A percentile compares a stretch with the other conserved stretches of the same genome.
These are phyloP conservation scores for Plantago elongata DNA, from an alignment of 257 asterid species.

Conservation along the genomic window DNA sequence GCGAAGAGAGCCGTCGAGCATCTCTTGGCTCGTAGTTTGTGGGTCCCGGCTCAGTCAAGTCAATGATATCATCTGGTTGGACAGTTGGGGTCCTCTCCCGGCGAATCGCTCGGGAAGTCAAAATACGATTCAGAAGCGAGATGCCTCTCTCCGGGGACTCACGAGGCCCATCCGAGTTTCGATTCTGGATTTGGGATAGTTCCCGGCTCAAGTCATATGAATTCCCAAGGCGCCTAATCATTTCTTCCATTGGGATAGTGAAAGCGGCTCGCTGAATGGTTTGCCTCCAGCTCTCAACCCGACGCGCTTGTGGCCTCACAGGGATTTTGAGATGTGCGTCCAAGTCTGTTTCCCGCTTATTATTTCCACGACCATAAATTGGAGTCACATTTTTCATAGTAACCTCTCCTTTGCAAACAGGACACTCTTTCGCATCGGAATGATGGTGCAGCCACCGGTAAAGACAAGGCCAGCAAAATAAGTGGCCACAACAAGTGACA, in stretches of 20 bases:
- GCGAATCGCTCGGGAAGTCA: constrained; percentile 73
- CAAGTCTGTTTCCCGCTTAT: constrained; percentile 32
- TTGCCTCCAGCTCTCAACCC: constrained; percentile 85
- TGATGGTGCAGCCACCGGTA: constrained; percentile 85
- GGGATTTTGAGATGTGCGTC: constrained; percentile 58
- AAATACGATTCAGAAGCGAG: constrained; percentile 57
- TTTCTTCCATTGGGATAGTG: constrained; percentile 78
- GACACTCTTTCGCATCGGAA: constrained; percentile 89
- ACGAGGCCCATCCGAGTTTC: constrained; percentile 26
- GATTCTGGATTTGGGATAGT: constrained; percentile 41
- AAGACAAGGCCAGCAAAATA: constrained; percentile 96
- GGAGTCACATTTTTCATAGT: constrained; percentile 68
- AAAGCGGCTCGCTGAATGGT: constrained; percentile 62
- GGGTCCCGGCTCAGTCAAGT: constrained; percentile 52
- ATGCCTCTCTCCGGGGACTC: constrained; percentile 74
- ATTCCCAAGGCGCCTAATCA: constrained; percentile 72
- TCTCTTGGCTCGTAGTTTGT: constrained; percentile 43
- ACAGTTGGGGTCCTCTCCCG: constrained; percentile 47
- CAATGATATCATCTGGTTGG: constrained; percentile 51
- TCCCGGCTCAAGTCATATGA: constrained; percentile 50
- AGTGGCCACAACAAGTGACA: constrained; percentile 95
- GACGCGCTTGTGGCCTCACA: constrained; percentile 57
- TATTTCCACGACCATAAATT: constrained; percentile 72
- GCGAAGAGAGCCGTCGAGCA: constrained; percentile 45
- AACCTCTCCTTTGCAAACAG: constrained; percentile 97